phyloP scores from a whole-genome alignment of 768 basidiomycete species.

The Gyrodon lividus region DNA sequence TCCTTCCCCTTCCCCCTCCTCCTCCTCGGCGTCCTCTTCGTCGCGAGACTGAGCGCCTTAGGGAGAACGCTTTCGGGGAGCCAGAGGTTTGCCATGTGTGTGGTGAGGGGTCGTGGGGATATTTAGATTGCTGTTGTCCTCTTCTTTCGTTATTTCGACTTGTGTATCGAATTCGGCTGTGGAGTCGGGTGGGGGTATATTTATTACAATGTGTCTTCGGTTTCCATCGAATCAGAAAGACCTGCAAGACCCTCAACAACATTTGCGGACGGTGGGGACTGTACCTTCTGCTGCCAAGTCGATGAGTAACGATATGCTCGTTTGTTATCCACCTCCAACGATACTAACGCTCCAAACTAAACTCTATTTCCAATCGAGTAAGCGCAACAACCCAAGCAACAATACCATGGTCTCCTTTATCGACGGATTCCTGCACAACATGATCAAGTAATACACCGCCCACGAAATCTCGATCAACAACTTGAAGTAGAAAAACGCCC shows the following conservation, averaged over 20 bases:
- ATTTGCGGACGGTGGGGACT: no score
- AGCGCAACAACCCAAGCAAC: constrained; percentile 24
- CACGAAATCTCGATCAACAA: constrained; percentile 27
- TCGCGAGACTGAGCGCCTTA: neutral
- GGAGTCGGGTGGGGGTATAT: neutral
- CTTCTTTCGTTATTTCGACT: neutral
- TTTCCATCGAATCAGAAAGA: no score
- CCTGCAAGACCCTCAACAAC: neutral
- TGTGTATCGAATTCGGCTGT: neutral
- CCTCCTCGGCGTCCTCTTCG: neutral
- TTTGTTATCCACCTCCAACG: no score
- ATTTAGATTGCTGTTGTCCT: neutral
- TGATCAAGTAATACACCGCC: constrained; percentile 26
- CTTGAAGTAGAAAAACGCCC: constrained; percentile 28
- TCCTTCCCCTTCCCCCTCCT: no score
- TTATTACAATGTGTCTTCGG: neutral
- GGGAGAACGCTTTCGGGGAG: no score
- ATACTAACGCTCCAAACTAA: no score
- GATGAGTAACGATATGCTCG: no score
- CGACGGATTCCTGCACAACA: constrained; percentile 28
- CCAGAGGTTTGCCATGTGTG: no score
- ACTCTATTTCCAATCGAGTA: constrained; percentile 31
- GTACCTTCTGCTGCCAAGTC: no score
- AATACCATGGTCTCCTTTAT: constrained; percentile 21
- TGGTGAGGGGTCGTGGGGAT: neutral